A percentile compares a stretch with the other conserved stretches of the same genome.
Conservation (phyloP, 306 rosid genomes). For the Senna tora region DNA sequence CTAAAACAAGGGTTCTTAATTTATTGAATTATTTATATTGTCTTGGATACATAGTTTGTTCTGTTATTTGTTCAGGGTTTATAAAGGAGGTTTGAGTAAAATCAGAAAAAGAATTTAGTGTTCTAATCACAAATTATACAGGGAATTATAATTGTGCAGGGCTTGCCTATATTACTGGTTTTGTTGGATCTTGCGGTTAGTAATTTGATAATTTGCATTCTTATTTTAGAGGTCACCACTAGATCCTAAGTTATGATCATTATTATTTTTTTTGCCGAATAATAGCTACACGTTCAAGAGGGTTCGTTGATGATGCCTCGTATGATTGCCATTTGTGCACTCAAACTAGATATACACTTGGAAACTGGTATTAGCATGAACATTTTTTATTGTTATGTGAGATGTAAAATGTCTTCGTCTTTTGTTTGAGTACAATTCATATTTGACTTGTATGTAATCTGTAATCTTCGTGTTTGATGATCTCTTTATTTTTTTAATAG, state of each 20-base stretch:
- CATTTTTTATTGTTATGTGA: slow-evolving; percentile 15
- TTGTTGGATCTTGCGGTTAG: neutral
- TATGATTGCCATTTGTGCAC: slow-evolving; percentile 28
- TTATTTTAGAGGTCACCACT: slow-evolving; percentile 16
- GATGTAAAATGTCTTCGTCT: slow-evolving; percentile 23
- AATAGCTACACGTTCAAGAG: slow-evolving; percentile 14
- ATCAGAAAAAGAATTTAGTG: neutral
- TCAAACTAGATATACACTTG: slow-evolving; percentile 31
- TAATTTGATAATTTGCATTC: slow-evolving; percentile 30
- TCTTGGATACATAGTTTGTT: slow-evolving; percentile 17
- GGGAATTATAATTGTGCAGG: neutral
- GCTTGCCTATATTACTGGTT: neutral
- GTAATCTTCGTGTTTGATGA: slow-evolving; percentile 27
- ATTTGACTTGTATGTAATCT: slow-evolving; percentile 22
- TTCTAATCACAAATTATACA: neutral
- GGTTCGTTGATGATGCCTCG: slow-evolving; percentile 12
- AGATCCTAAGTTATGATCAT: slow-evolving; percentile 21
- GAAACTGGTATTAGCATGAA: slow-evolving; percentile 23
- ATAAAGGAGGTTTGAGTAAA: neutral
- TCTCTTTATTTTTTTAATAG: slow-evolving; percentile 50
- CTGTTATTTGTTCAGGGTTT: neutral
- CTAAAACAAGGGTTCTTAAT: slow-evolving; percentile 24
- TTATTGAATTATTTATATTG: slow-evolving; percentile 5
- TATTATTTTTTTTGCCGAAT: slow-evolving; percentile 7
- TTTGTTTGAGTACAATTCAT: slow-evolving; percentile 12